Conservation (phyloP, 768 basidiomycete genomes). For the Pleurotus ostreatus region DNA sequence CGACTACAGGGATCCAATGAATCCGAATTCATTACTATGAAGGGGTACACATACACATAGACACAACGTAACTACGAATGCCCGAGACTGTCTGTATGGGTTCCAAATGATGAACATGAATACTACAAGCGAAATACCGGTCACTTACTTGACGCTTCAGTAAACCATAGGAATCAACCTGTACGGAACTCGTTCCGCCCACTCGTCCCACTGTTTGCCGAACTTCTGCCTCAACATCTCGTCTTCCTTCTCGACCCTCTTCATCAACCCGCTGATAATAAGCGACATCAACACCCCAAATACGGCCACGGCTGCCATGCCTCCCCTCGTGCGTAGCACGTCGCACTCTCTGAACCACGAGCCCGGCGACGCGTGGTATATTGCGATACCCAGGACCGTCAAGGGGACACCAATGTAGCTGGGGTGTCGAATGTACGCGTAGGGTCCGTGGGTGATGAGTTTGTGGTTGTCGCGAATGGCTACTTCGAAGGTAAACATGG, state of each 20-base stretch:
- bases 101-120: too few species aligned
- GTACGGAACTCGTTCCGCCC: conserved; percentile 42
- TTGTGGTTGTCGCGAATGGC: conserved; percentile 41
- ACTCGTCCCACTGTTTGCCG: conserved; percentile 38
- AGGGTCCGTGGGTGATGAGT: conserved; percentile 46
- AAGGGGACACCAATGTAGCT: conserved; percentile 42
- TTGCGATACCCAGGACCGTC: conserved; percentile 27
- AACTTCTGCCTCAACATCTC: conserved; percentile 34
- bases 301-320: conserved; percentile 21
- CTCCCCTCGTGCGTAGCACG: conserved; percentile 26
- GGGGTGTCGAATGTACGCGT: conserved; percentile 45
- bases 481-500: conserved; percentile 49
- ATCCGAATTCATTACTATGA: too few species aligned
- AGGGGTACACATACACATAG: too few species aligned
- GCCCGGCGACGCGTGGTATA: conserved; percentile 33
- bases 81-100: too few species aligned
- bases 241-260: conserved; percentile 44
- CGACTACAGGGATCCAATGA: too few species aligned
- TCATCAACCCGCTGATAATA: conserved; percentile 30
- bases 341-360: conserved; percentile 45
- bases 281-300: conserved; percentile 25
- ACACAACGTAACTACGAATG: too few species aligned
- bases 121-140: too few species aligned
- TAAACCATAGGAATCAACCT: conserved; percentile 45
- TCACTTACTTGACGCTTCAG: conserved; percentile 16